Conservation (phyloP, 305 asterid genomes). For the Fraxinus sp. region DNA sequence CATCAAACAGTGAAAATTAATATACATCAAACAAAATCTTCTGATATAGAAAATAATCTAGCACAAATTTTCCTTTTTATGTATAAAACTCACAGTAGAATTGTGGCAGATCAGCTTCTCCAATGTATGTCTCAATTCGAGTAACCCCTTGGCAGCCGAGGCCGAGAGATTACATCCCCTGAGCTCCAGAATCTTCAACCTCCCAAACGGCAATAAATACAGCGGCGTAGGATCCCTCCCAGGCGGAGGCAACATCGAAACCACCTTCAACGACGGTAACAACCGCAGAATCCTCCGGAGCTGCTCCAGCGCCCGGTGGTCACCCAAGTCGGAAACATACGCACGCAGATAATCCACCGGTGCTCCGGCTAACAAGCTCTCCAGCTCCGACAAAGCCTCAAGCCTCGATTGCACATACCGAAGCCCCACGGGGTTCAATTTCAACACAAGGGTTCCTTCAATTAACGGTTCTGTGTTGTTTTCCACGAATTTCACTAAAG, state of each 20-base stretch:
- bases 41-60: background rate
- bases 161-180: conserved; percentile 91
- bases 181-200: conserved; percentile 82
- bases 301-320: conserved; percentile 97
- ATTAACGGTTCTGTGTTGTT: conserved; percentile 66
- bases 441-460: conserved; percentile 74
- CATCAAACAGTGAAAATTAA: conserved; percentile 11
- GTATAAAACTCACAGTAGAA: conserved; percentile 67
- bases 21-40: background rate
- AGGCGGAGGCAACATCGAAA: conserved; percentile 71
- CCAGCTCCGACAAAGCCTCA: conserved; percentile 85
- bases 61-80: background rate
- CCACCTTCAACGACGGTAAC: conserved; percentile 75
- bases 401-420: conserved; percentile 85
- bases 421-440: conserved; percentile 87
- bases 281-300: conserved; percentile 77
- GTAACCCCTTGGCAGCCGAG: conserved; percentile 76
- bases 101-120: conserved; percentile 91
- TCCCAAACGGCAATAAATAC: conserved; percentile 66
- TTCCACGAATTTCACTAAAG: conserved; percentile 84
- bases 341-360: conserved; percentile 97
- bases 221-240: conserved; percentile 85
- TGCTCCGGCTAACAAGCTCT: conserved; percentile 79
- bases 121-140: conserved; percentile 79
- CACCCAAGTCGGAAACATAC: conserved; percentile 91